These are phyloP conservation scores for Epichloe bromicola DNA, from an alignment of 2,329 filamentous ascomycete species.

Conservation along the genomic window DNA sequence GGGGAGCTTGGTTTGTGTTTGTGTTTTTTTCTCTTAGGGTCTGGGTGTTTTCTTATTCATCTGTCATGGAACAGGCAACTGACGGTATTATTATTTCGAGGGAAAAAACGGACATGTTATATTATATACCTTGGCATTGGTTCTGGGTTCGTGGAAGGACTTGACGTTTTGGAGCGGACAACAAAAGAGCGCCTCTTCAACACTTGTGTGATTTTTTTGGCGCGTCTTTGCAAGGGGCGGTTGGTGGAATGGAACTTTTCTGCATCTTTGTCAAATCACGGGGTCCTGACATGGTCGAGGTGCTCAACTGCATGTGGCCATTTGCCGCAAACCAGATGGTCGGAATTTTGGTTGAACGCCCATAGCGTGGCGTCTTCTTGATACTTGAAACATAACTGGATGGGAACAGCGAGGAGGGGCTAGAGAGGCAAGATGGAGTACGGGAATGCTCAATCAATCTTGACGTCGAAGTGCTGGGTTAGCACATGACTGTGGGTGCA, in stretches of 20 bases:
- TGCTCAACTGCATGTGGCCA: constrained; percentile 4
- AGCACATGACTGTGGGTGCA: background rate
- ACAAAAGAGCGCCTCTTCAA: constrained; percentile 8
- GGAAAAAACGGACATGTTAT: constrained; percentile 9
- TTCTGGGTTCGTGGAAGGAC: constrained; percentile 6
- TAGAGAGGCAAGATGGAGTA: background rate
- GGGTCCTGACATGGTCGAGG: constrained; percentile 10
- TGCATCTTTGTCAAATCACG: constrained; percentile 8
- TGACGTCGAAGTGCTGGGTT: background rate
- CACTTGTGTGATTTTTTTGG: constrained; percentile 8
- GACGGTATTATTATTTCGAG: constrained; percentile 10
- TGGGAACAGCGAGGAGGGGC: background rate
- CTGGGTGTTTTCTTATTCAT: constrained; percentile 5
- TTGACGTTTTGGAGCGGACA: constrained; percentile 4
- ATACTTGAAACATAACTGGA: background rate
- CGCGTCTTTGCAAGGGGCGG: constrained; percentile 2
- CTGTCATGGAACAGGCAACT: constrained; percentile 5
- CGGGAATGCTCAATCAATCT: background rate
- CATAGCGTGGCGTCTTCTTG: constrained; percentile 5
- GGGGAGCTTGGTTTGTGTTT: background rate
- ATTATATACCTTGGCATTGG: constrained; percentile 12
- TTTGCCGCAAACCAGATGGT: background rate
- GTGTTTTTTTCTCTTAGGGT: constrained; percentile 2
- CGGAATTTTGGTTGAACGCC: background rate
- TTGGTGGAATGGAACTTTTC: background rate